These are phyloP conservation scores for Microdochium paspali DNA, from an alignment of 2,329 filamentous ascomycete species.

Conservation along the genomic window DNA sequence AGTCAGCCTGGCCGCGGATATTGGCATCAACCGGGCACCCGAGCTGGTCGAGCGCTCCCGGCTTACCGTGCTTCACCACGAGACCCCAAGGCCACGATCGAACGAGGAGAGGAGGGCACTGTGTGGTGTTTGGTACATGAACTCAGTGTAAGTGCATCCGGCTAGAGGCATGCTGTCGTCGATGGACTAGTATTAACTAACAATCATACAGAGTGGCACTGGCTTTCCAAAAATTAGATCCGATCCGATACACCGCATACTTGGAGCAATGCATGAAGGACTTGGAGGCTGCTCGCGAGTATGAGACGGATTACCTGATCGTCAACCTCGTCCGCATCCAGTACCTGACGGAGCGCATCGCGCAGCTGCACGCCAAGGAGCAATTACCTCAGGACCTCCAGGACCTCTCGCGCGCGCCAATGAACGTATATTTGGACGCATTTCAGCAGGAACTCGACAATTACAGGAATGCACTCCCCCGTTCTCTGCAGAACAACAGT, in stretches of 20 bases:
- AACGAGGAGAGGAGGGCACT: conserved; percentile 43
- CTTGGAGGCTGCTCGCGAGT: conserved; percentile 32
- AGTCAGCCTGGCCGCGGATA: conserved; percentile 33
- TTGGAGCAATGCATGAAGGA: conserved; percentile 38
- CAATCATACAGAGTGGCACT: conserved; percentile 26
- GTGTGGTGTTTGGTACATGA: conserved; percentile 44
- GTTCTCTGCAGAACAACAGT: conserved; percentile 26
- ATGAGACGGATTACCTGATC: conserved; percentile 34
- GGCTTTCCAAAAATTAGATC: conserved; percentile 33
- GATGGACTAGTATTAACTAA: not conserved
- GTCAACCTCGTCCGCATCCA: conserved; percentile 39
- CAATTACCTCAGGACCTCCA: conserved; percentile 21
- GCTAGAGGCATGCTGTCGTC: not conserved
- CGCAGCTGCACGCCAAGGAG: conserved; percentile 24
- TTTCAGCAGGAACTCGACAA: conserved; percentile 36
- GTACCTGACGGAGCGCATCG: conserved; percentile 39
- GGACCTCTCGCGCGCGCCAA: conserved; percentile 27
- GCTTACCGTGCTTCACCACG: conserved; percentile 30
- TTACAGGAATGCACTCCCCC: conserved; percentile 25
- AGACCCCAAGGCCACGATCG: conserved; percentile 26
- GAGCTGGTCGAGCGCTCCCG: conserved; percentile 30
- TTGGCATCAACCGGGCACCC: conserved; percentile 33
- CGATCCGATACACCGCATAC: conserved; percentile 41
- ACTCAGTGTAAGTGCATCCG: conserved; percentile 33
- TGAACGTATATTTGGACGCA: conserved; percentile 33